Conservation (phyloP, 192 early-diverging fungal species). For the Podila verticillata region DNA sequence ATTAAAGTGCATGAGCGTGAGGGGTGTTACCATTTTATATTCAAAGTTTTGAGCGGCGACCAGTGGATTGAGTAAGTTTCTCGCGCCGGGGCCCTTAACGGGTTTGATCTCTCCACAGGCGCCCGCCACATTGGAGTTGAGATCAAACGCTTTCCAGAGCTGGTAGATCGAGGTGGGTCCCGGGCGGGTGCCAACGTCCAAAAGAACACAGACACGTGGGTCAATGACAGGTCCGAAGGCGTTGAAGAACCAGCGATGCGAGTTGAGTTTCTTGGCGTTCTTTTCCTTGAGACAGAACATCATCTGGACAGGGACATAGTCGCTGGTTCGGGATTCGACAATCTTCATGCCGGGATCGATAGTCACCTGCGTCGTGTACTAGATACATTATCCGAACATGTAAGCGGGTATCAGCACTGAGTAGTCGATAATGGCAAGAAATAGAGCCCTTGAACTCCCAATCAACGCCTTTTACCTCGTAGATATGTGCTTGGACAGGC, state of each 20-base stretch:
- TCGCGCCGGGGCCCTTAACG: constrained; percentile 60
- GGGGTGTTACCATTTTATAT: constrained; percentile 67
- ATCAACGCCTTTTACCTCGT: constrained; percentile 50
- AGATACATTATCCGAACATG: constrained; percentile 1
- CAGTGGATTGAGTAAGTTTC: constrained; percentile 76
- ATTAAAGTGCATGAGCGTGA: background rate
- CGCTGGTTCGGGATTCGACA: constrained; percentile 56
- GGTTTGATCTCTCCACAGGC: constrained; percentile 88
- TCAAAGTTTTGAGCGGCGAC: constrained; percentile 88
- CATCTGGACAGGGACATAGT: constrained; percentile 74
- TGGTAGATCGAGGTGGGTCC: constrained; percentile 74
- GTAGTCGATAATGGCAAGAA: background rate
- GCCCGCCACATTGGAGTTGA: constrained; percentile 76
- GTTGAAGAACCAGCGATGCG: constrained; percentile 76
- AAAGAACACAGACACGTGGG: constrained; percentile 68
- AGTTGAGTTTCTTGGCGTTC: constrained; percentile 89
- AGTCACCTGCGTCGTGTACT: constrained; percentile 79
- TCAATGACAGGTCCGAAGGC: constrained; percentile 67
- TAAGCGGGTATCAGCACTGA: background rate
- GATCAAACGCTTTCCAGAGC: constrained; percentile 86
- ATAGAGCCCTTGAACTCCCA: background rate
- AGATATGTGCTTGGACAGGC: constrained; percentile 68
- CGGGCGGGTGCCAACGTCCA: constrained; percentile 87
- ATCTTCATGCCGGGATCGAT: constrained; percentile 76
- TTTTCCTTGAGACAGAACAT: constrained; percentile 89